Evolutionary conservation across 2,329 filamentous ascomycete species (phyloP), one percentile per base, ranked within the genome.

Genomic region (Tolypocladium pustulatum): DNA sequence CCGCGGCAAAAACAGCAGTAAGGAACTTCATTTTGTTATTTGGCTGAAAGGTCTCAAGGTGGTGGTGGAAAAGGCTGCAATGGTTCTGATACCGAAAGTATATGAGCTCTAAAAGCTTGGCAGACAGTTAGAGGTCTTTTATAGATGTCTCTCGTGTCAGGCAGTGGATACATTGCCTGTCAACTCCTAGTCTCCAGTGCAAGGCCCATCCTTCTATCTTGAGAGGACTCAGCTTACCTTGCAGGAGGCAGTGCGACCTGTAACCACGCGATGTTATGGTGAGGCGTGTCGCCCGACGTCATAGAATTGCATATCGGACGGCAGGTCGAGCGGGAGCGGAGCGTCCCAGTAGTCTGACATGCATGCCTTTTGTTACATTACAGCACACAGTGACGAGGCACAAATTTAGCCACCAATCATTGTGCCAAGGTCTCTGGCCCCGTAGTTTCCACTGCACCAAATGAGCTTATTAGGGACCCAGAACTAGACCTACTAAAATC

Each of bases 21-120:
- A 61, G 54, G 49, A 56, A 40, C 59, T 58, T 58, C 54, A 61
- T 58, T 52, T 52, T 58, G 56, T 2, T 27, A 4, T 22, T 5
- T 6, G 15, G 25, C 1, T 27, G 8, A 13, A 30, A 7, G 13
- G 7, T 49, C 30, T 34, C 5, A 34, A 34, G 9, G 32, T 5
- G 4, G 32, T 34, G 5, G 32, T 34, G 32, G n/a, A 12, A 46
- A 8, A 15, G 2, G 4, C 13, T 46, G 43, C 8, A 4, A 22
- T 46, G 22, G 5, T 30, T 9, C 20, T 8, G 15, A 10, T 49
- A 3, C 6, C 8, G n/a, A 20, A 41, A 27, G 46, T 13, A 25
- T 9, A 13, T 30, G 7, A 30, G 2, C 46, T 30, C 7, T 15
- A 30, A 1, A 2, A 3, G 17, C 2, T 27, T 30, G 15, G 15